Evolutionary conservation across 2,329 filamentous ascomycete species (phyloP).

Genomic region (Helicocarpus griseus): DNA sequence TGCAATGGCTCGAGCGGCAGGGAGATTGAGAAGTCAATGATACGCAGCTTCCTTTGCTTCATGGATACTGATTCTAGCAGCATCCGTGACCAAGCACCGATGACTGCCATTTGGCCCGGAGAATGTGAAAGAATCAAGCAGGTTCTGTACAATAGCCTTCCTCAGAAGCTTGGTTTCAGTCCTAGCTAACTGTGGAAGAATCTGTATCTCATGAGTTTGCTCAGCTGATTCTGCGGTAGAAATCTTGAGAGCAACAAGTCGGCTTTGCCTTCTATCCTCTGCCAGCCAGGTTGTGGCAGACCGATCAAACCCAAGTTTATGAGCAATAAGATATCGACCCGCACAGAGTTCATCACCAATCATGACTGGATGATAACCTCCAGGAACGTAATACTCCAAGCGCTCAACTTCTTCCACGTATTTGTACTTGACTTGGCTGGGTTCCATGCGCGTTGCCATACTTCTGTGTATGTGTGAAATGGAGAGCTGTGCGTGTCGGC

Average conservation of each 20-base stretch:
- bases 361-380: slow-evolving; percentile 9
- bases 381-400: slow-evolving; percentile 8
- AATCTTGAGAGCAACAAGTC: slow-evolving; percentile 12
- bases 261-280: slow-evolving; percentile 4
- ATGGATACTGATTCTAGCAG: slow-evolving; percentile 13
- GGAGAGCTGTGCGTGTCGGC: too few relatives aligned
- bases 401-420: slow-evolving; percentile 9
- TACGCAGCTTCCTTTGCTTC: slow-evolving; percentile 13
- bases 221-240: slow-evolving; percentile 9
- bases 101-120: slow-evolving; percentile 17
- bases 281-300: slow-evolving; percentile 14
- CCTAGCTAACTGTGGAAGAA: slow-evolving; percentile 9
- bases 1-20: slow-evolving; percentile 14
- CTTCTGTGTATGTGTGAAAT: not conserved
- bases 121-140: slow-evolving; percentile 15
- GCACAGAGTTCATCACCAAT: slow-evolving; percentile 8
- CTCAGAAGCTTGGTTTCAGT: slow-evolving; percentile 7
- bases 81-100: slow-evolving; percentile 14
- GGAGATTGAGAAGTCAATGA: slow-evolving; percentile 11
- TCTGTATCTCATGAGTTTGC: slow-evolving; percentile 5
- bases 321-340: slow-evolving; percentile 10
- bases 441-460: slow-evolving; percentile 3
- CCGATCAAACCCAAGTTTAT: slow-evolving; percentile 14
- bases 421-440: slow-evolving; percentile 2
- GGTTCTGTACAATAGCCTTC: slow-evolving; percentile 10